Base-by-base conservation (phyloP, 192 early-diverging fungal species). In the Coemansia sp. region DNA sequence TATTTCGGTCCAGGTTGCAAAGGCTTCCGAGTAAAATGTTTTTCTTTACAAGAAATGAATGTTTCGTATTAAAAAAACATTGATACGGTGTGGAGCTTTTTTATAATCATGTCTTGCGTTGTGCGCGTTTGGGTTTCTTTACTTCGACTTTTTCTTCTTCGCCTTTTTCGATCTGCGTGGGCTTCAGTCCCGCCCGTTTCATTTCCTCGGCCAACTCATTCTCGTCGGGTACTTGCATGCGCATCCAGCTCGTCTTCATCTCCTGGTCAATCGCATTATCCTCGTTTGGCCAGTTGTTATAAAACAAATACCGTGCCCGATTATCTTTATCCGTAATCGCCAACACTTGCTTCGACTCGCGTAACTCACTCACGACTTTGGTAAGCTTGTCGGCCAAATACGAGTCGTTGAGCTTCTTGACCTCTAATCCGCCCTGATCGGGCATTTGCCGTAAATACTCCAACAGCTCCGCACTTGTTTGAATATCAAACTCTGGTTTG, bases 1-100 rank as follows among this genome's bases (percentile, higher is more conserved):
- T 74, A 96, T 96, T 82, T 91, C 93, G 65, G 76, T 81, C 62
- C 87, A 88, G 84, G 78, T 88, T 64, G 75, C 77, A 65, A 74
- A 75, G 74, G 82, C 80, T 45, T 55, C 72, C 41, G 49, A 64
- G 48, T 62, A 61, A 65, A 62, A 65, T 32, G 29, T 32, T 32
- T 32, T 32, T 7, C 6, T 27, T n/a, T n/a, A n/a, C n/a, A 27
- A 27, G 29, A 32, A 32, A 32, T 32, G 29, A n/a, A n/a, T 32
- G 29, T 32, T 32, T 32, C 29, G 29, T 32, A 32, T 32, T 32
- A n/a, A n/a, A n/a, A 32, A 32, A 7, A 32, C 8, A 32, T 32
- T 32, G 29, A 32, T 32, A 32, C 29, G 29, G 29, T 32, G 29
- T 32, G 29, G 29, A 32, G 29, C 29, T 32, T 7, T 4, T 32